A percentile compares a stretch with the other conserved stretches of the same genome.
Conservation (phyloP, 2,329 filamentous ascomycete genomes). For the Xylariales sp. region DNA sequence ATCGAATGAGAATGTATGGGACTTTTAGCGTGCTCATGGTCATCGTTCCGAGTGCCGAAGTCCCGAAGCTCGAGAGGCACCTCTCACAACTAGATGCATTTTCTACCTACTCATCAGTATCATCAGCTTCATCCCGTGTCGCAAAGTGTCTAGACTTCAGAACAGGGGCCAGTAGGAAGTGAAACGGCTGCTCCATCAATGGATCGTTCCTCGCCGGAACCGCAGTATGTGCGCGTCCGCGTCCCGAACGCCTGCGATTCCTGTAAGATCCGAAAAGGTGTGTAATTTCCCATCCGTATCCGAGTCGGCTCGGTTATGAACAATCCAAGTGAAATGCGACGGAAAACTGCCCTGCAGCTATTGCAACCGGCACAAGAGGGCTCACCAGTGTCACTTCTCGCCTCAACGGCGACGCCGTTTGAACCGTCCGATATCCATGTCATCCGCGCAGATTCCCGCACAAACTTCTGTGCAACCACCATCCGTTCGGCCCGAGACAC, state of each 20-base stretch:
- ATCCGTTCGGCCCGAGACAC: slow-evolving; percentile 6
- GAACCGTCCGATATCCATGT: slow-evolving; percentile 13
- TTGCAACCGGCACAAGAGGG: slow-evolving; percentile 39
- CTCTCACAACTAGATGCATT: too few relatives aligned
- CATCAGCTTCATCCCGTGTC: slow-evolving; percentile 1
- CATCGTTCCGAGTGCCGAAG: too few relatives aligned
- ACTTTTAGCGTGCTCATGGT: too few relatives aligned
- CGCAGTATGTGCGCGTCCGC: slow-evolving; percentile 28
- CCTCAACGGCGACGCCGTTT: slow-evolving; percentile 35
- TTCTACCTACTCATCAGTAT: too few relatives aligned
- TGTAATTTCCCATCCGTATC: not conserved
- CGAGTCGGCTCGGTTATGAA: not conserved
- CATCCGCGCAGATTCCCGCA: slow-evolving; percentile 5
- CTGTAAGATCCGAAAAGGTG: slow-evolving; percentile 48
- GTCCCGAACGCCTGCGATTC: slow-evolving; percentile 50
- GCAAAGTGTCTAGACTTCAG: slow-evolving; percentile 1
- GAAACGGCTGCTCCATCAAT: slow-evolving; percentile 4
- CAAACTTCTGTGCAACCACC: slow-evolving; percentile 8
- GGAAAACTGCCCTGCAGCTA: slow-evolving; percentile 48
- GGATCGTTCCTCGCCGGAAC: slow-evolving; percentile 9
- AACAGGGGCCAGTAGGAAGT: not conserved
- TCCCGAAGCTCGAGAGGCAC: too few relatives aligned
- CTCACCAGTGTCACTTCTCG: slow-evolving; percentile 43
- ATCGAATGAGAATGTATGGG: too few relatives aligned
- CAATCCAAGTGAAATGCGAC: slow-evolving; percentile 44